Conservation (phyloP, 1,139 yeast species). For the Saccharomyces hybrid region DNA sequence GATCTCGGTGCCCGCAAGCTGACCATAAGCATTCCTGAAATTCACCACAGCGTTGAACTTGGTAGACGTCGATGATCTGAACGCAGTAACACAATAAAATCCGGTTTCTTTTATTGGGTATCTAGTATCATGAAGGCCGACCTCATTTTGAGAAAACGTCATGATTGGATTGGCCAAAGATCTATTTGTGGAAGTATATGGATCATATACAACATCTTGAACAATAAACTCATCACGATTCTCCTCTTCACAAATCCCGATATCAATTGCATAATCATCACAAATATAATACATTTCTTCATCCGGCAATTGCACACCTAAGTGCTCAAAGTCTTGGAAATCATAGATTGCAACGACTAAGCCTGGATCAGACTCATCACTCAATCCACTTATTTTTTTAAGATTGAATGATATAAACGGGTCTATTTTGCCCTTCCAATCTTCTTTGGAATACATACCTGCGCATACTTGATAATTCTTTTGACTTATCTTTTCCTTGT, state of each 20-base stretch:
- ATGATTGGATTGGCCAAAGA: slow-evolving; percentile 41
- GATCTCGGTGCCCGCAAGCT: slow-evolving; percentile 80
- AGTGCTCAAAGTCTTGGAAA: slow-evolving; percentile 60
- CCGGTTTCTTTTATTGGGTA: slow-evolving; percentile 73
- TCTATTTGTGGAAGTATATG: slow-evolving; percentile 37
- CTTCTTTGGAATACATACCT: slow-evolving; percentile 81
- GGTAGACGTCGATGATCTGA: slow-evolving; percentile 24
- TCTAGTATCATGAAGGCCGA: slow-evolving; percentile 53
- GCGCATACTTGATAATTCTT: slow-evolving; percentile 62
- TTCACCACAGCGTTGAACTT: slow-evolving; percentile 59
- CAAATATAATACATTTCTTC: slow-evolving; percentile 56
- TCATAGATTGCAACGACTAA: slow-evolving; percentile 73
- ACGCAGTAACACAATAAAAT: slow-evolving; percentile 80
- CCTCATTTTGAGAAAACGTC: slow-evolving; percentile 47
- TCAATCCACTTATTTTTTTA: slow-evolving; percentile 34
- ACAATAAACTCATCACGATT: slow-evolving; percentile 60
- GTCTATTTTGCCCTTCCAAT: slow-evolving; percentile 73
- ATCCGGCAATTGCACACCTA: slow-evolving; percentile 45
- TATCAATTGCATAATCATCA: slow-evolving; percentile 56
- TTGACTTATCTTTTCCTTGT: slow-evolving; percentile 43
- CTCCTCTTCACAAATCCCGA: slow-evolving; percentile 48
- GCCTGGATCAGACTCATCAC: slow-evolving; percentile 34
- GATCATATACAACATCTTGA: slow-evolving; percentile 29
- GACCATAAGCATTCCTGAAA: slow-evolving; percentile 88
- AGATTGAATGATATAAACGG: slow-evolving; percentile 56